phyloP scores from a whole-genome alignment of 306 rosid species.

The Citrullus amarus region DNA sequence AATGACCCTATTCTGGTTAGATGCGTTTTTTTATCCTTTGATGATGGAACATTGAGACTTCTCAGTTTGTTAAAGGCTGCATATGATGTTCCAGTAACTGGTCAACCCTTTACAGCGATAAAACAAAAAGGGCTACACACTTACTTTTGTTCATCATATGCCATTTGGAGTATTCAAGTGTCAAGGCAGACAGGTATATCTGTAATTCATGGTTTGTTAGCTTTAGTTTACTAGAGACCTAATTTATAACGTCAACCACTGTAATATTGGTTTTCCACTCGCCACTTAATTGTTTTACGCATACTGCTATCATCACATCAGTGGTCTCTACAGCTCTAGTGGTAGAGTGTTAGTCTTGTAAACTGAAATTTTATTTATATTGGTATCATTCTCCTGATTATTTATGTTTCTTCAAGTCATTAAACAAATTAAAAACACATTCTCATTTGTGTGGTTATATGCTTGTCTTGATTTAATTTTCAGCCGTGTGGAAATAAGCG shows the following conservation, averaged over 20 bases:
- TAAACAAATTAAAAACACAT: background rate
- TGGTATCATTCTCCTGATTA: background rate
- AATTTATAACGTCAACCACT: background rate
- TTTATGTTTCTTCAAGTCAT: background rate
- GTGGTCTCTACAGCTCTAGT: background rate
- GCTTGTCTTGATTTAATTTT: background rate
- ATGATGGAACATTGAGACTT: constrained; percentile 80
- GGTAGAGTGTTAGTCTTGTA: background rate
- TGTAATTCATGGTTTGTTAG: constrained; percentile 1
- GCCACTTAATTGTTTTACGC: background rate
- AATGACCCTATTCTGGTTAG: constrained; percentile 23
- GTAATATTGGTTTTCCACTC: background rate
- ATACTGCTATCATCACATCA: background rate
- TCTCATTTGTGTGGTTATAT: background rate
- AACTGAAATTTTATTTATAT: background rate
- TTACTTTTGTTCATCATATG: constrained; percentile 38
- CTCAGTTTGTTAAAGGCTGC: constrained; percentile 71
- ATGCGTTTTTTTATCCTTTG: constrained; percentile 69
- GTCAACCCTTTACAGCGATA: constrained; percentile 46
- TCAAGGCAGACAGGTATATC: constrained; percentile 62
- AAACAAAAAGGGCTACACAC: constrained; percentile 59
- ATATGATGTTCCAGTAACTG: constrained; percentile 58
- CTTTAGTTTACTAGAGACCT: background rate
- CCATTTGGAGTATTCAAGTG: constrained; percentile 81
- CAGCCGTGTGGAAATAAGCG: background rate